phyloP scores from a whole-genome alignment of 2,329 filamentous ascomycete species.

The Cordyceps javanica region DNA sequence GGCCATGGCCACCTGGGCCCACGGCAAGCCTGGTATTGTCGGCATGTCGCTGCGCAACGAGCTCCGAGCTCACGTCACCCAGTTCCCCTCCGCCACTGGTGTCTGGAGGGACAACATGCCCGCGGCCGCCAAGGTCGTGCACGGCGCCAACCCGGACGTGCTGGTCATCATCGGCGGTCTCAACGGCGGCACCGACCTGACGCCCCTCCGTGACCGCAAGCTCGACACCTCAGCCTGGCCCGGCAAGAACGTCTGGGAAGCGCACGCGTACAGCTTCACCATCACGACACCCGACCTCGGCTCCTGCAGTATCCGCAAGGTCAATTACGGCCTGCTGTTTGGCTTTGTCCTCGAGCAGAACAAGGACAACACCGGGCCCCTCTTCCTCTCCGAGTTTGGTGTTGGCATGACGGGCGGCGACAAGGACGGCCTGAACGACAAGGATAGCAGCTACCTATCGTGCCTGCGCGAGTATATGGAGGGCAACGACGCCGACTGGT shows the following conservation, averaged over 20 bases:
- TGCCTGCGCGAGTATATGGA: conserved; percentile 49
- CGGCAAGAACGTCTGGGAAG: conserved; percentile 54
- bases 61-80: conserved; percentile 42
- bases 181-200: conserved; percentile 47
- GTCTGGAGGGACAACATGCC: conserved; percentile 47
- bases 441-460: conserved; percentile 41
- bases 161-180: conserved; percentile 50
- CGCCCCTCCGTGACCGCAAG: conserved; percentile 29
- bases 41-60: conserved; percentile 55
- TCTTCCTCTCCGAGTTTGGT: conserved; percentile 56
- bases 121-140: conserved; percentile 42
- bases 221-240: conserved; percentile 41
- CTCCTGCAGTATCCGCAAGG: conserved; percentile 37
- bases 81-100: conserved; percentile 36
- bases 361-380: conserved; percentile 42
- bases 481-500: conserved; percentile 53
- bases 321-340: conserved; percentile 39
- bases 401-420: conserved; percentile 41
- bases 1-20: conserved; percentile 46
- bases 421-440: conserved; percentile 35
- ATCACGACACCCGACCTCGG: conserved; percentile 38
- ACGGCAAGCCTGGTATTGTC: conserved; percentile 41
- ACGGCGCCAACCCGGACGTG: conserved; percentile 44
- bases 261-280: conserved; percentile 52
- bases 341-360: conserved; percentile 47